A percentile compares a stretch with the other conserved stretches of the same genome.
These are phyloP conservation scores for Moesziomyces globuligerus DNA, from an alignment of 1,284 basidiomycete genomes.

Conservation along the genomic window DNA sequence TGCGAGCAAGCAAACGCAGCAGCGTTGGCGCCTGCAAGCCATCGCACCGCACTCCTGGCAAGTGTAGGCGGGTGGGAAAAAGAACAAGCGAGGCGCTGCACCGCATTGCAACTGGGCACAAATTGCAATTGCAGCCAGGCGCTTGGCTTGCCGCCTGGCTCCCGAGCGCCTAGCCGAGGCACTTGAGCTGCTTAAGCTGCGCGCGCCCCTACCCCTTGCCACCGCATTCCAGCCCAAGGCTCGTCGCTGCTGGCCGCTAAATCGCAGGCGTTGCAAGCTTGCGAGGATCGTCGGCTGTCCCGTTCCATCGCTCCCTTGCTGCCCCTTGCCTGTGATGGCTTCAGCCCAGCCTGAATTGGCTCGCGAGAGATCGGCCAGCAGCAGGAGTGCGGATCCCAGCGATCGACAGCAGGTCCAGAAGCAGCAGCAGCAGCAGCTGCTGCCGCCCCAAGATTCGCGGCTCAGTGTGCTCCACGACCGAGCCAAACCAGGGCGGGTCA, in stretches of 20 bases:
- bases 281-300: neutral
- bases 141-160: slow-evolving; percentile 2
- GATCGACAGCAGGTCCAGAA: neutral
- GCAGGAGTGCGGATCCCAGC: neutral
- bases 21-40: slow-evolving; percentile 3
- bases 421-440: slow-evolving; percentile 2
- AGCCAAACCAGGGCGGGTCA: slow-evolving; percentile 11
- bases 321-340: slow-evolving; percentile 26
- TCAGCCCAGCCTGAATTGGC: slow-evolving; percentile 9
- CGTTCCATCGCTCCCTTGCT: slow-evolving; percentile 3
- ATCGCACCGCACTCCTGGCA: neutral
- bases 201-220: neutral
- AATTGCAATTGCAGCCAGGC: slow-evolving; percentile 21
- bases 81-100: neutral
- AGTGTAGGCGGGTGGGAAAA: no score
- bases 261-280: no score
- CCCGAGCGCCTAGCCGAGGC: slow-evolving; percentile 25
- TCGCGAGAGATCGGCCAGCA: neutral
- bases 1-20: slow-evolving; percentile 1
- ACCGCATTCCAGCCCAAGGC: neutral
- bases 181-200: slow-evolving; percentile 17
- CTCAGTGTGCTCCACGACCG: slow-evolving; percentile 8
- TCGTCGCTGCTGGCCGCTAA: no score
- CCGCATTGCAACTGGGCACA: slow-evolving; percentile 8
- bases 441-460: slow-evolving; percentile 8